These are phyloP conservation scores for Orbilia ellipsospora DNA, from an alignment of 2,329 filamentous ascomycete species.

Conservation along the genomic window DNA sequence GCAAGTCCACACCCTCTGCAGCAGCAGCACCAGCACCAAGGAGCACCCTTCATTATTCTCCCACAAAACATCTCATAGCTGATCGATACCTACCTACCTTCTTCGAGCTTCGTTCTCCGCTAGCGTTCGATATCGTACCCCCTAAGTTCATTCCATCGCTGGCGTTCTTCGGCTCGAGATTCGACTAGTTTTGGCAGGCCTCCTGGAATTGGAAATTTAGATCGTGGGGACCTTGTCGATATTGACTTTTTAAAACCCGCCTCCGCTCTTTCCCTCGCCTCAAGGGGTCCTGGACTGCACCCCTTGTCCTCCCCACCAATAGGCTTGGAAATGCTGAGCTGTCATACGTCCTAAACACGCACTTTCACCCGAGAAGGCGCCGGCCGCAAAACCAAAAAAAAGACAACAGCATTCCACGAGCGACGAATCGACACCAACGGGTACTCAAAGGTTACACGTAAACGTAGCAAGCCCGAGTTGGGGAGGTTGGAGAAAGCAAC, in stretches of 20 bases:
- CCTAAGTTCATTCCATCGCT: not conserved
- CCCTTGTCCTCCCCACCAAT: constrained; percentile 55
- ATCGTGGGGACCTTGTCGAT: constrained; percentile 28
- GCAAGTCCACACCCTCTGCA: constrained; percentile 47
- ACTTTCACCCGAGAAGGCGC: constrained; percentile 54
- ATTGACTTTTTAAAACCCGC: constrained; percentile 19
- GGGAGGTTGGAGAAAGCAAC: constrained; percentile 43
- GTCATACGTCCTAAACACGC: constrained; percentile 55
- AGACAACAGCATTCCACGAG: constrained; percentile 44
- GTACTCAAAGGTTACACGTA: constrained; percentile 41
- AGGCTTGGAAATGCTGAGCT: constrained; percentile 54
- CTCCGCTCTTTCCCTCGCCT: constrained; percentile 39
- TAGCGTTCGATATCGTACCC: not conserved
- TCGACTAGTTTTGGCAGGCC: constrained; percentile 14
- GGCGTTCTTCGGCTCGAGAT: constrained; percentile 14
- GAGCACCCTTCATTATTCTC: not conserved
- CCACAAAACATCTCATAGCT: constrained; percentile 2
- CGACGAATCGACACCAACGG: constrained; percentile 45
- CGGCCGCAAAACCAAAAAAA: constrained; percentile 35
- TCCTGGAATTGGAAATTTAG: constrained; percentile 33
- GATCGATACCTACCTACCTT: not conserved
- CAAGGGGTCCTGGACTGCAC: constrained; percentile 42
- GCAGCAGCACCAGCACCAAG: constrained; percentile 4
- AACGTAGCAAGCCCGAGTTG: constrained; percentile 36
- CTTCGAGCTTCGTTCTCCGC: not conserved